A percentile compares a stretch with the other conserved stretches of the same genome.
Conservation (phyloP, 164 flowering plant species). For the Aristolochia californica region DNA sequence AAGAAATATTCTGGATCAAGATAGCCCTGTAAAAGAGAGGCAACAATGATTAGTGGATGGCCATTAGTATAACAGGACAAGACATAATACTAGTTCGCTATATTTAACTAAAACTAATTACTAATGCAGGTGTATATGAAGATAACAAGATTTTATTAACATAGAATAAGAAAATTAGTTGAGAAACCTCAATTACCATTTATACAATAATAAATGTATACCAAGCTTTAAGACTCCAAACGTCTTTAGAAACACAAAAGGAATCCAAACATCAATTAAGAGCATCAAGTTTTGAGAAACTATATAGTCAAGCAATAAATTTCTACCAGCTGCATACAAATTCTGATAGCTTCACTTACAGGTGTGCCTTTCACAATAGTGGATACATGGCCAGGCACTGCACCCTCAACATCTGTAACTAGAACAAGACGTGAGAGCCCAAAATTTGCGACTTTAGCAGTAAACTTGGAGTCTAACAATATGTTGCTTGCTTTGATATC, state of each 20-base stretch:
- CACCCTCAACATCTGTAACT: conserved; percentile 62
- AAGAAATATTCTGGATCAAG: conserved; percentile 30
- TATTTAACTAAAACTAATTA: neutral
- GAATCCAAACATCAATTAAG: too few species aligned
- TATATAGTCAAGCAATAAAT: too few species aligned
- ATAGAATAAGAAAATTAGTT: too few species aligned
- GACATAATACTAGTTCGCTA: neutral
- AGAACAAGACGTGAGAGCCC: conserved; percentile 92
- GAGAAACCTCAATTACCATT: too few species aligned
- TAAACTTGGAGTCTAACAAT: conserved; percentile 52
- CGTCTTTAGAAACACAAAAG: too few species aligned
- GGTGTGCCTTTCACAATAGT: conserved; percentile 92
- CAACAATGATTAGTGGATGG: neutral
- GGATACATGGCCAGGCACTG: conserved; percentile 58
- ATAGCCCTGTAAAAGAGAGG: conserved; percentile 19
- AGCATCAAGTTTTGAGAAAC: too few species aligned
- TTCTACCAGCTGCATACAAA: neutral
- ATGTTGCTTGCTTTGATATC: conserved; percentile 91
- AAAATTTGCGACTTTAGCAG: conserved; percentile 87
- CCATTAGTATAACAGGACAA: neutral
- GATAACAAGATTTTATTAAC: too few species aligned
- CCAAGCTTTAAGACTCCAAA: too few species aligned
- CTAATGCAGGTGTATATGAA: too few species aligned
- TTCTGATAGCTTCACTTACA: conserved; percentile 27
- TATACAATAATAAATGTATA: too few species aligned